A percentile compares a stretch with the other conserved stretches of the same genome.
Evolutionary conservation across 495 filamentous ascomycete genomes (phyloP).

Genomic region (Pseudomonodictys pantanalensis): DNA sequence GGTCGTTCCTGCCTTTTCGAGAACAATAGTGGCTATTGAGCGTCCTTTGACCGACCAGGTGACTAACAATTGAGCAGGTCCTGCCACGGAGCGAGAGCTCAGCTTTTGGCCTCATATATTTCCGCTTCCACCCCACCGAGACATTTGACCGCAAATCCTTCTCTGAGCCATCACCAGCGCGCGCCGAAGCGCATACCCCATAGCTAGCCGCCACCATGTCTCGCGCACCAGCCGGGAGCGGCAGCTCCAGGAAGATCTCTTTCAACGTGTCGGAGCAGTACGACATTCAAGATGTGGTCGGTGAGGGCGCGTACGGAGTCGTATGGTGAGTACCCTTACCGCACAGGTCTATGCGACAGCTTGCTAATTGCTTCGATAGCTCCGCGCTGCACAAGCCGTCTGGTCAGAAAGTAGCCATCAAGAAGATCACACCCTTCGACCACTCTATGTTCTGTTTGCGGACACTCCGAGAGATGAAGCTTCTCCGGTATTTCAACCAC

Average conservation of each 20-base stretch:
- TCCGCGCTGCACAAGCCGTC: conserved; percentile 98
- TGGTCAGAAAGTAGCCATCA: conserved; percentile 98
- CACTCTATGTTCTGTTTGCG: conserved; percentile 99
- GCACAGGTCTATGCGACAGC: not conserved
- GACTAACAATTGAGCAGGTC: conserved; percentile 17
- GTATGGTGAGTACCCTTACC: conserved; percentile 74
- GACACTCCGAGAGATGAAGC: conserved; percentile 98
- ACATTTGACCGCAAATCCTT: not conserved
- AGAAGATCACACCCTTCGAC: conserved; percentile 99
- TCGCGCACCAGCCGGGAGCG: conserved; percentile 33
- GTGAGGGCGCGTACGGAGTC: conserved; percentile 97
- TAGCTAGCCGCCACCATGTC: conserved; percentile 24
- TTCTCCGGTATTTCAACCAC: conserved; percentile 98
- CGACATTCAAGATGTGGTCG: conserved; percentile 98
- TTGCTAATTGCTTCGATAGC: conserved; percentile 48
- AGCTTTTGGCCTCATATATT: too few species aligned
- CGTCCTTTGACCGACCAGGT: too few species aligned
- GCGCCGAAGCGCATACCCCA: conserved; percentile 23
- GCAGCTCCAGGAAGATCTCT: conserved; percentile 86
- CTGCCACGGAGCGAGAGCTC: conserved; percentile 2
- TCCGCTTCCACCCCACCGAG: too few species aligned
- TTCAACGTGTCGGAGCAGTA: conserved; percentile 99
- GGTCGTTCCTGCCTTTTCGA: not conserved
- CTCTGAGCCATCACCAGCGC: not conserved
- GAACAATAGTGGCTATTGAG: conserved; percentile 2